Evolutionary conservation across 2,329 filamentous ascomycete species (phyloP), one percentile per base, ranked within the genome.

Genomic region (Fusarium ambrosium): DNA sequence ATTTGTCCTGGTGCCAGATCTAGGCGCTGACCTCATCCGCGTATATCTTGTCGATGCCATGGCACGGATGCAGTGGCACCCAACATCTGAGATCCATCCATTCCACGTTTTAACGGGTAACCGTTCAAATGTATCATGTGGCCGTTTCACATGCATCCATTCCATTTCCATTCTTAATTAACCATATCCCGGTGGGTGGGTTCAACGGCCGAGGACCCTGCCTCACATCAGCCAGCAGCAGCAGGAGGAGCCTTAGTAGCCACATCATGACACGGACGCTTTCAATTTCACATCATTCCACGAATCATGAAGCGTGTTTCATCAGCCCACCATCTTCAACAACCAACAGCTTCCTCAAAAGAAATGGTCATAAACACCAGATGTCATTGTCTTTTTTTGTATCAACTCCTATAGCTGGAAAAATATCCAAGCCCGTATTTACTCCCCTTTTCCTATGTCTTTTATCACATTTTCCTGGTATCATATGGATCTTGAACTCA

Each of bases 401-500:
- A 16, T 22, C 43, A 27, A 37, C 43, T 53, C 61, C 22, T 22
- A 24, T 37, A 16, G 36, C 45, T 32, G 29, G 48, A 13, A 61
- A 27, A 43, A 43, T 24, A 14, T 22, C 27, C n/a, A 20, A 62
- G 27, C 27, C 6, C 18, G 11, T 20, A 62, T 22, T 53, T 43
- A 34, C 11, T 53, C 37, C 13, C 27, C 18, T 24, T 29, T 68
- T 48, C 18, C 51, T 22, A 43, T 16, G 18, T 32, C 9, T 41
- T 20, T 53, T 53, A 20, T 32, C 7, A 51, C 56, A 27, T 18
- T 56, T 27, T 53, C 20, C 62, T 64, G 48, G 56, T 60, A 60
- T 60, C 56, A 29, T 69, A 75, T 72, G 72, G 70, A 75, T 74
- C 72, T 74, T 36, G 24, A 62, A 74, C 51, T 27, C 43, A 70